Percentiles rank a stretch among this genome's conserved stretches.
phyloP scores from a whole-genome alignment of 371 early-diverging fungal species.

The Chytridiales sp. region DNA sequence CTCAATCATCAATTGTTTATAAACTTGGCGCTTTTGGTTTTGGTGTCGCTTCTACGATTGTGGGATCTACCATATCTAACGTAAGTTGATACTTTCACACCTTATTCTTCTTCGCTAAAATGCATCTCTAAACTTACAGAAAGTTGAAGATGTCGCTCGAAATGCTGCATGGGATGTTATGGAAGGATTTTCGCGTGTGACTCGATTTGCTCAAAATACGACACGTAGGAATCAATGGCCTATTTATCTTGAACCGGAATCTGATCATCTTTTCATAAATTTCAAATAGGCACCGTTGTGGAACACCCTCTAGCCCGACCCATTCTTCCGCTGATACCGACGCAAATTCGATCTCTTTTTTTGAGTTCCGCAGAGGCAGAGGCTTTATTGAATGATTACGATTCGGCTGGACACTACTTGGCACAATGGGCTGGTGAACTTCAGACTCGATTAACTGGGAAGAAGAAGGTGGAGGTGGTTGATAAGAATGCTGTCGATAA shows the following conservation, averaged over 20 bases:
- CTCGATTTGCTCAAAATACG: conserved; percentile 72
- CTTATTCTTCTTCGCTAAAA: not conserved
- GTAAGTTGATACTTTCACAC: conserved; percentile 5
- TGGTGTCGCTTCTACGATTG: conserved; percentile 30
- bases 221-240: conserved; percentile 42
- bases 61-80: conserved; percentile 34
- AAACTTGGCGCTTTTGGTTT: conserved; percentile 39
- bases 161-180: conserved; percentile 68
- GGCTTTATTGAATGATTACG: conserved; percentile 68
- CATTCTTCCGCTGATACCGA: conserved; percentile 71
- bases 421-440: conserved; percentile 74
- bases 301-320: conserved; percentile 79
- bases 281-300: conserved; percentile 62
- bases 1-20: conserved; percentile 29
- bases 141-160: conserved; percentile 38
- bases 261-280: not conserved
- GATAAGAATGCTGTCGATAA: conserved; percentile 23
- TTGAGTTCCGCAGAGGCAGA: conserved; percentile 48
- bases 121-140: conserved; percentile 12
- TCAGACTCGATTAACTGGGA: conserved; percentile 29
- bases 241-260: not conserved
- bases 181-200: conserved; percentile 80
- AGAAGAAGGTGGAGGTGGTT: conserved; percentile 36
- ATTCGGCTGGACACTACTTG: conserved; percentile 75
- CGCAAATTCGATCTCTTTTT: conserved; percentile 44